Evolutionary conservation across 352 stramenopile species (phyloP).

Genomic region (Phytophthora nicotianae): DNA sequence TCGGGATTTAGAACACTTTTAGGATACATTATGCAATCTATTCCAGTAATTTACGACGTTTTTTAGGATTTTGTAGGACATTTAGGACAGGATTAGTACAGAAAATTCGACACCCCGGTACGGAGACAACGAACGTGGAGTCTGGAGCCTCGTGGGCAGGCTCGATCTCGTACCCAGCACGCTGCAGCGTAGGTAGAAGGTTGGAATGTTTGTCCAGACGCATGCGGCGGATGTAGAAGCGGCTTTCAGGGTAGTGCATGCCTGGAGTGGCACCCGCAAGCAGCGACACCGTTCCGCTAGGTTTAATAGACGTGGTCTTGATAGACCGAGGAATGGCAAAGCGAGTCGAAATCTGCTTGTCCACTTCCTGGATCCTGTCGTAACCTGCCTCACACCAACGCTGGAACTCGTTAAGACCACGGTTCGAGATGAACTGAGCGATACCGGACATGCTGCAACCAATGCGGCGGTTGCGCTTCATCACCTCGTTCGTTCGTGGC

Average conservation of each 20-base stretch:
- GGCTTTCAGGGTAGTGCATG: conserved; percentile 94
- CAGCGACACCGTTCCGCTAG: conserved; percentile 91
- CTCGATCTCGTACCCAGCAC: conserved; percentile 84
- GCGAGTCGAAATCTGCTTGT: conserved; percentile 67
- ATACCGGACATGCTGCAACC: conserved; percentile 93
- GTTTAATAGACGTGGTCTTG: conserved; percentile 94
- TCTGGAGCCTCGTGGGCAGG: conserved; percentile 63
- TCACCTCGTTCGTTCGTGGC: conserved; percentile 91
- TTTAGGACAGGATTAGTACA: too few relatives aligned
- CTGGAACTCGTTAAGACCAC: conserved; percentile 81
- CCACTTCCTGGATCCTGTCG: conserved; percentile 73
- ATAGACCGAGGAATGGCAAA: conserved; percentile 89
- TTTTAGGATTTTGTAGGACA: too few relatives aligned
- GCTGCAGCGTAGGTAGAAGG: conserved; percentile 71
- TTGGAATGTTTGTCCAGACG: conserved; percentile 85
- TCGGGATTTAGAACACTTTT: too few relatives aligned
- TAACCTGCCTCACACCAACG: conserved; percentile 91
- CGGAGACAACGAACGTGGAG: conserved; percentile 89
- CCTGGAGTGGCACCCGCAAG: conserved; percentile 92
- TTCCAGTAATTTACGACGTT: too few relatives aligned
- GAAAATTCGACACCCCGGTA: conserved; percentile 34
- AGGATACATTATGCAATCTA: too few relatives aligned
- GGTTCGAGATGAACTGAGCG: conserved; percentile 90
- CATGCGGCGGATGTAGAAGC: conserved; percentile 93
- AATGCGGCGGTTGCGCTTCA: conserved; percentile 92